Base-by-base conservation (phyloP, 208 protist genomes). In the Balamuthia mandrillaris region DNA sequence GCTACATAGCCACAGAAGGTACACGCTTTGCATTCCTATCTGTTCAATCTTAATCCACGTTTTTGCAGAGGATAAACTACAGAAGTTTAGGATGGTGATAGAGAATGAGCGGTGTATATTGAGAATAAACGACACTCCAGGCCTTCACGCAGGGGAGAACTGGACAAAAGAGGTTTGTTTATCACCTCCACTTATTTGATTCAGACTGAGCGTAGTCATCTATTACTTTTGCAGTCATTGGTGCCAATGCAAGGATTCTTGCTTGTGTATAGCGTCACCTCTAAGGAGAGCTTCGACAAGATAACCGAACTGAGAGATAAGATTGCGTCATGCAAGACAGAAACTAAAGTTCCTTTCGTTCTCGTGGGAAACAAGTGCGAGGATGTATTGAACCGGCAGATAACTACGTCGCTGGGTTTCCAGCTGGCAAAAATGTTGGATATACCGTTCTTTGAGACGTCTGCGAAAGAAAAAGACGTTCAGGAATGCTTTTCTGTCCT, bases 281-380 rank as follows among this genome's bases (percentile, higher is more conserved):
- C 60, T 3, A 5, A 51, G 14, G 41, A 78, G 0, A 81, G 63
- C 45, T 85, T 88, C 24, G 14, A 35, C 1, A 14, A 29, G 24
- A 14, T 88, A 3, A 74, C 58, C 10, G 27, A 56, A n/a, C n/a
- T 85, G 0, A 42, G 51, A 7, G 77, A 44, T 14, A 39, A 52
- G 27, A 41, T 88, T 3, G 24, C 56, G 1, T 3, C 37, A 0
- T 21, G 37, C 47, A 88, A 88, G 27, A n/a, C 61, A 16, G 85
- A 84, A 1, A 65, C n/a, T 5, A 81, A 87, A 27, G 21, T 85
- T 2, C 85, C 85, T 24, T 61, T 70, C 7, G 45, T 85, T 21
- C 14, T 88, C 18, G 78, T 88, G 1, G 85, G 31, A 9, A 88
- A 84, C 2, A 88, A 88, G 21, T 35, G 52, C 44, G 63, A 72